Base-by-base conservation (phyloP, 2,329 filamentous ascomycete genomes). In the Arthrobotrys sphaeroides region DNA sequence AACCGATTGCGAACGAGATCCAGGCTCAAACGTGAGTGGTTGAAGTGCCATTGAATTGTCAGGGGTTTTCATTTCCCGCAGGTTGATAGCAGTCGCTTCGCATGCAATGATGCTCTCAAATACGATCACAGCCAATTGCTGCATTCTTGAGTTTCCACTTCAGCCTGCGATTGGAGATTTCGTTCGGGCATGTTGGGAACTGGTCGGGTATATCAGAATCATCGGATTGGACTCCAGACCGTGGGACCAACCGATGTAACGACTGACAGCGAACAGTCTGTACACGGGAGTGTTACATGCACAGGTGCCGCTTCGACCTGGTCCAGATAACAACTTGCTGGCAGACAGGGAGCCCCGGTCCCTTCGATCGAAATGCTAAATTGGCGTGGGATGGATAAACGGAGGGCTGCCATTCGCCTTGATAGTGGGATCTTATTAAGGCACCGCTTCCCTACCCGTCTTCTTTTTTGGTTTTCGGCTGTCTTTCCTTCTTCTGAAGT, bases 351-450 rank as follows among this genome's bases (percentile, higher is more conserved):
- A 20, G n/a, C 49, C 49, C 43, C 20, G 0, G 13, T 13, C 12
- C 49, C 28, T 13, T 22, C 28, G 10, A 22, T 55, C 28, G 16
- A 55, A 55, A 28, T 12, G 49, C 26, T 10, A 51, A 51, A 51
- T 22, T 51, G 22, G 47, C 47, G 47, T 51, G 47, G 12, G 28
- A 38, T 28, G 45, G 22, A 22, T 38, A 26, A 51, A 51, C 45
- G 47, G 26, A 53, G 16, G 22, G 16, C 9, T 18, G 10, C 13
- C 6, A n/a, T 24, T 28, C 16, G 18, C 49, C 22, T 33, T 64
- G 42, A 64, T 51, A 40, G 43, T 18, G 31, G 43, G 28, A 26
- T 40, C 40, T 59, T 68, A 68, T 68, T 59, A 68, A 68, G 40
- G 31, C 43, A 47, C 12, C 5, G 62, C 10, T 24, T n/a, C 49